Evolutionary conservation across 257 asterid genomes (phyloP).

Genomic region (Ocimum tenuiflorum): DNA sequence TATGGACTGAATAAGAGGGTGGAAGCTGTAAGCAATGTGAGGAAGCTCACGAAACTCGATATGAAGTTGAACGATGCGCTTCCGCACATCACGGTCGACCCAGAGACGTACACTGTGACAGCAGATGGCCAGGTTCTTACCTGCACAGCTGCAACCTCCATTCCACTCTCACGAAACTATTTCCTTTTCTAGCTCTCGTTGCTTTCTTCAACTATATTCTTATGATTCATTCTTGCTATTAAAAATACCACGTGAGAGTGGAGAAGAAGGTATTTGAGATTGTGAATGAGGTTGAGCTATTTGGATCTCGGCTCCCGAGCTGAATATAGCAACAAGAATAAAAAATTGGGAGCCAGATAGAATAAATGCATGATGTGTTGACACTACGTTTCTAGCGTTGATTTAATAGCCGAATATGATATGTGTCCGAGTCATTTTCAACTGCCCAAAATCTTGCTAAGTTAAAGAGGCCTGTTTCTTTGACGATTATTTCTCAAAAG

Average conservation of each 20-base stretch:
- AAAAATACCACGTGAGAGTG: background rate
- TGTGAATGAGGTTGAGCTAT: background rate
- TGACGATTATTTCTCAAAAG: background rate
- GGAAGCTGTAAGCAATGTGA: conserved; percentile 59
- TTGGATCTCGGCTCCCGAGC: too few relatives aligned
- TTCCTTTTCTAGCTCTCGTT: conserved; percentile 52
- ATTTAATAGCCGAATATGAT: background rate
- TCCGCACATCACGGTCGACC: conserved; percentile 69
- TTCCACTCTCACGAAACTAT: conserved; percentile 86
- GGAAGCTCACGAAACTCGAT: conserved; percentile 73
- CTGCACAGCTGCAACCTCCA: conserved; percentile 54
- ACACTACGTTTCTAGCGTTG: background rate
- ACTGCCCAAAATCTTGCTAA: background rate
- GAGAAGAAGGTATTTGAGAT: background rate
- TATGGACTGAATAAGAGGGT: conserved; percentile 72
- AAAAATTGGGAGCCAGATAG: too few relatives aligned
- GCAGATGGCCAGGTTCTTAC: conserved; percentile 68
- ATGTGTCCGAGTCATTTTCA: background rate
- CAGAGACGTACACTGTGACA: conserved; percentile 75
- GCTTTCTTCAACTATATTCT: background rate
- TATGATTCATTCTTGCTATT: background rate
- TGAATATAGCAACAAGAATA: too few relatives aligned
- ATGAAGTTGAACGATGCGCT: conserved; percentile 88
- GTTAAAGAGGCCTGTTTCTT: background rate
- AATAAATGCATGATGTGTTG: background rate